Conservation (phyloP, 108 stramenopile genomes). For the Cyclostephanos invisitatus region DNA sequence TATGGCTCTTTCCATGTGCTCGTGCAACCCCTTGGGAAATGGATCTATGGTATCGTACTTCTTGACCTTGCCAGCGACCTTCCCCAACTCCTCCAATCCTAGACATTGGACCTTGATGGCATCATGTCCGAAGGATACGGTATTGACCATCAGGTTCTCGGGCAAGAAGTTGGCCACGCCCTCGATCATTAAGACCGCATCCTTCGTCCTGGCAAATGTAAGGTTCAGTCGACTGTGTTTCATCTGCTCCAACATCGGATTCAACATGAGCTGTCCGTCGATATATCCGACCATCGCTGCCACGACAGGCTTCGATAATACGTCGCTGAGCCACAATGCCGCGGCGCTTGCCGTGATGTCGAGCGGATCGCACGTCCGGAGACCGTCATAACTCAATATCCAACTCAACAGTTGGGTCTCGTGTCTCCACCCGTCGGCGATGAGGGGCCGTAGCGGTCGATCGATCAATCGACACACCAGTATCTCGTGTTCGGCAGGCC, state of each 20-base stretch:
- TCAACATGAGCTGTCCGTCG: constrained; percentile 60
- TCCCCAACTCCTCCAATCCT: constrained; percentile 69
- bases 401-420: constrained; percentile 94
- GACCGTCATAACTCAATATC: constrained; percentile 88
- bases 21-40: constrained; percentile 56
- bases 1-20: constrained; percentile 55
- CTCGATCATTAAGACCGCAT: constrained; percentile 94
- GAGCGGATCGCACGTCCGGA: constrained; percentile 68
- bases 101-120: constrained; percentile 80
- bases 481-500: constrained; percentile 89
- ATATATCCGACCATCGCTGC: constrained; percentile 82
- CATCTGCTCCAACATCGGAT: constrained; percentile 77
- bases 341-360: constrained; percentile 76
- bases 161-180: constrained; percentile 90
- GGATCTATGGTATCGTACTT: constrained; percentile 58
- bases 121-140: constrained; percentile 80
- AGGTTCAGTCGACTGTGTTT: constrained; percentile 64
- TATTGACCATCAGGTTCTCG: constrained; percentile 84
- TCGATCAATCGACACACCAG: constrained; percentile 92
- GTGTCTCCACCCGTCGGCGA: constrained; percentile 88
- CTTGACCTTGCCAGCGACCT: constrained; percentile 65
- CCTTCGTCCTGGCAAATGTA: constrained; percentile 85
- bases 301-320: constrained; percentile 72
- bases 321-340: constrained; percentile 71
- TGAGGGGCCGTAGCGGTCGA: constrained; percentile 90